Evolutionary conservation across 768 basidiomycete species (phyloP), one percentile per base, ranked within the genome.

Genomic region (Rhodotorula babjevae): DNA sequence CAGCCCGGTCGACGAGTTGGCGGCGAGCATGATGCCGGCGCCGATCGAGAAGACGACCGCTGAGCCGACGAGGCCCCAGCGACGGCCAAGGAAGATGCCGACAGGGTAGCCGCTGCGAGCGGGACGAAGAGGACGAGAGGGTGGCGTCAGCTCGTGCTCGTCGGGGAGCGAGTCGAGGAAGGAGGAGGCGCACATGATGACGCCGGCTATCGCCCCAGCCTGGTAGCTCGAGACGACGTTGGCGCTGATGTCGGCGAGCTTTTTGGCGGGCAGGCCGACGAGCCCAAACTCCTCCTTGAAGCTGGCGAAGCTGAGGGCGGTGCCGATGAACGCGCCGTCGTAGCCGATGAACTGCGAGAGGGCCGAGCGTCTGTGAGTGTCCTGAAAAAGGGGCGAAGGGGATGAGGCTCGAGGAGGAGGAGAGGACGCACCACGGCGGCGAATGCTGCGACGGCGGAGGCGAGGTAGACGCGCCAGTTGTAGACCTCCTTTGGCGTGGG

Each of bases 141-240:
- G 23, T 21, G 23, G 49, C 18, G 49, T 50, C 14, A 50, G 49
- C 49, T 15, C 46, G 14, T 15, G 46, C 19, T 15, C 46, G 46
- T 36, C 9, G 5, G 19, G 7, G 46, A 46, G 46, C 46, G 8
- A 3, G 19, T 15, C 7, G 46, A 19, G 14, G 46, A 15, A 8
- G 14, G 14, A 18, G 44, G 14, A n/a, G 50, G 27, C 50, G 50
- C 50, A 52, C 50, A 82, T 68, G 73, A 90, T 83, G n/a, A 87
- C 79, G 63, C 79, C 91, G 75, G 90, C 87, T 84, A 92, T 91
- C 47, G 90, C 91, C 71, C 91, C 91, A 23, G 88, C 90, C 44
- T 77, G 74, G 60, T 65, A 68, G 27, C 81, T 76, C 19, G 84
- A 83, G n/a, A 85, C 83, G 53, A 85, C 82, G 64, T 65, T 85